phyloP scores from a whole-genome alignment of 1,284 basidiomycete genomes.

The Anthracocystis walkeri region DNA sequence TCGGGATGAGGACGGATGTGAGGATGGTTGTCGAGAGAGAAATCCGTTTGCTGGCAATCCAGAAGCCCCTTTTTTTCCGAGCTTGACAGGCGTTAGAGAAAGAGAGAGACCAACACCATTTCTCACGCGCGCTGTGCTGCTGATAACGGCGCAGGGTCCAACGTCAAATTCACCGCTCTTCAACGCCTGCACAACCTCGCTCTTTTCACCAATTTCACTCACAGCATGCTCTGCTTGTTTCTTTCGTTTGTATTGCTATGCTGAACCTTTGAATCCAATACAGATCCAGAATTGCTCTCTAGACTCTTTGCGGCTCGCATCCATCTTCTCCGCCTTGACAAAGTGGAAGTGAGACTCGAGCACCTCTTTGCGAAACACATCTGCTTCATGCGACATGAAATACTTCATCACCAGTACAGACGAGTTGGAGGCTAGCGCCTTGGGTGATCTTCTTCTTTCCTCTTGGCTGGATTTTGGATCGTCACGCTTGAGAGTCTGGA shows the following conservation, averaged over 20 bases:
- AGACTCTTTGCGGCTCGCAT: slow-evolving; percentile 59
- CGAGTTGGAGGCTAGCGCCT: slow-evolving; percentile 18
- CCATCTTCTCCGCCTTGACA: slow-evolving; percentile 61
- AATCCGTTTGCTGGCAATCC: slow-evolving; percentile 10
- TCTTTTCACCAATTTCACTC: neutral
- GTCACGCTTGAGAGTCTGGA: slow-evolving; percentile 21
- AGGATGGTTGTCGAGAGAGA: slow-evolving; percentile 3
- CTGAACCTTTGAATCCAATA: slow-evolving; percentile 37
- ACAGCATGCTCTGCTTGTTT: neutral
- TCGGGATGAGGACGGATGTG: neutral
- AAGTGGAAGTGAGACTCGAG: slow-evolving; percentile 50
- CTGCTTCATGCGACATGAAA: slow-evolving; percentile 59
- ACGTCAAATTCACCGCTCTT: slow-evolving; percentile 2
- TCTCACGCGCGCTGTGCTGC: slow-evolving; percentile 1
- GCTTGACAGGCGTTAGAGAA: slow-evolving; percentile 1
- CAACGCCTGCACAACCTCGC: neutral
- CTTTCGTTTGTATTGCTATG: neutral
- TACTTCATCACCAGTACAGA: slow-evolving; percentile 56
- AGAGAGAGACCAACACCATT: slow-evolving; percentile 22
- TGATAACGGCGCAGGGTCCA: slow-evolving; percentile 25
- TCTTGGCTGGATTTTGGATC: neutral
- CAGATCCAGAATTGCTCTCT: slow-evolving; percentile 65
- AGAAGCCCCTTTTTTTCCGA: slow-evolving; percentile 9
- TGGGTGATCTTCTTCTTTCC: neutral
- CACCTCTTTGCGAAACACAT: slow-evolving; percentile 52